phyloP scores from a whole-genome alignment of 2,329 filamentous ascomycete species.

The Kalmusia sp. region DNA sequence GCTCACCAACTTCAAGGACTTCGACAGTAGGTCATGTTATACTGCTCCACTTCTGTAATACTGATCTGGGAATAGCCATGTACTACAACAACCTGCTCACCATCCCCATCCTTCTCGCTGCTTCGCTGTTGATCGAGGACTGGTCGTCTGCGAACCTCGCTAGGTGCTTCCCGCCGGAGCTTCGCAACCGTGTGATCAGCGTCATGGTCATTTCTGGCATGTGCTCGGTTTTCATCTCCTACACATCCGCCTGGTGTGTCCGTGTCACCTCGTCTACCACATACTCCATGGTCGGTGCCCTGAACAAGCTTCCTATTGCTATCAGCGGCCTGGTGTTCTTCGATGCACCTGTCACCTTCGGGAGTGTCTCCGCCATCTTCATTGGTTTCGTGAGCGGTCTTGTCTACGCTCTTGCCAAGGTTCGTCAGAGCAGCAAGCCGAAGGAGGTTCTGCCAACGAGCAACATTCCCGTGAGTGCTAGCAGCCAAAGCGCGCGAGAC shows the following conservation, averaged over 20 bases:
- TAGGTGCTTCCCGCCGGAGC: conserved; percentile 85
- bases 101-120: conserved; percentile 85
- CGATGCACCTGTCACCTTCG: conserved; percentile 88
- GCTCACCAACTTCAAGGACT: conserved; percentile 99
- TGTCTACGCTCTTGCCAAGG: conserved; percentile 86
- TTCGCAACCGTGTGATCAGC: conserved; percentile 78
- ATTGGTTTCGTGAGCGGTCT: conserved; percentile 92
- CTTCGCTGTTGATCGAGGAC: conserved; percentile 85
- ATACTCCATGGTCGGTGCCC: conserved; percentile 96
- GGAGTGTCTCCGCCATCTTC: conserved; percentile 88
- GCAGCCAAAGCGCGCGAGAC: conserved; percentile 88
- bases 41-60: conserved; percentile 18
- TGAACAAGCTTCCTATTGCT: conserved; percentile 98
- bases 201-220: conserved; percentile 96
- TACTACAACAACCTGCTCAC: conserved; percentile 99
- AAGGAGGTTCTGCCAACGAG: conserved; percentile 71
- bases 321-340: conserved; percentile 94
- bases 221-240: conserved; percentile 97
- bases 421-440: conserved; percentile 75
- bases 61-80: conserved; percentile 72
- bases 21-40: conserved; percentile 78
- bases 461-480: conserved; percentile 81
- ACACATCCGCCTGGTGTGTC: conserved; percentile 98
- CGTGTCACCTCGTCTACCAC: conserved; percentile 97
- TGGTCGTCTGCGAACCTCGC: conserved; percentile 86